Percentiles rank a stretch among this genome's conserved stretches.
Conservation (phyloP, 1,139 yeast genomes). For the Geotrichum fermentans region DNA sequence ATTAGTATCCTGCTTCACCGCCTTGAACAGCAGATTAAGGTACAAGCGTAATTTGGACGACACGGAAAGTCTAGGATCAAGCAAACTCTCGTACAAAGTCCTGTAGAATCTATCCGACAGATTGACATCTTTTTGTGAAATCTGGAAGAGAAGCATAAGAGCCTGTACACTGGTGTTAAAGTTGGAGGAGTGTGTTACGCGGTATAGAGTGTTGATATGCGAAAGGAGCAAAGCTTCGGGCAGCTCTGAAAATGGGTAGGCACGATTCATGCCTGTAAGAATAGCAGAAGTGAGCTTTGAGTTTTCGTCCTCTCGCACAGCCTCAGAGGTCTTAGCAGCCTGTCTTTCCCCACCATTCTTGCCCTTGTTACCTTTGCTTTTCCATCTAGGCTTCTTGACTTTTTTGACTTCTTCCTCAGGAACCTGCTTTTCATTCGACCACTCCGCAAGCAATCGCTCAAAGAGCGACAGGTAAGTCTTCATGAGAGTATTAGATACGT, state of each 20-base stretch:
- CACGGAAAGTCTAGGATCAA: slow-evolving; percentile 74
- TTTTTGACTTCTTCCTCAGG: slow-evolving; percentile 32
- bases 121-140: slow-evolving; percentile 38
- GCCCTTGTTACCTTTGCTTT: slow-evolving; percentile 44
- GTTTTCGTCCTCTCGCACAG: slow-evolving; percentile 75
- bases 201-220: slow-evolving; percentile 80
- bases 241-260: slow-evolving; percentile 84
- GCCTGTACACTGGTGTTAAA: slow-evolving; percentile 95
- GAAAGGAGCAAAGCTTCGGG: slow-evolving; percentile 66
- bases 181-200: slow-evolving; percentile 89
- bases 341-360: slow-evolving; percentile 73
- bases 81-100: slow-evolving; percentile 82
- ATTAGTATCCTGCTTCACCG: slow-evolving; percentile 69
- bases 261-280: slow-evolving; percentile 91
- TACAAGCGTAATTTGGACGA: slow-evolving; percentile 82
- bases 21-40: slow-evolving; percentile 76
- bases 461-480: slow-evolving; percentile 83
- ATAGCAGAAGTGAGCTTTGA: slow-evolving; percentile 84
- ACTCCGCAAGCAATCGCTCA: slow-evolving; percentile 71
- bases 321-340: slow-evolving; percentile 61
- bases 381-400: slow-evolving; percentile 43
- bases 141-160: slow-evolving; percentile 74
- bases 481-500: slow-evolving; percentile 73
- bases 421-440: slow-evolving; percentile 48
- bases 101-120: slow-evolving; percentile 71